Percentiles rank a stretch among this genome's conserved stretches.
phyloP scores from a whole-genome alignment of 257 asterid species.

The Solanum ossicruentum region DNA sequence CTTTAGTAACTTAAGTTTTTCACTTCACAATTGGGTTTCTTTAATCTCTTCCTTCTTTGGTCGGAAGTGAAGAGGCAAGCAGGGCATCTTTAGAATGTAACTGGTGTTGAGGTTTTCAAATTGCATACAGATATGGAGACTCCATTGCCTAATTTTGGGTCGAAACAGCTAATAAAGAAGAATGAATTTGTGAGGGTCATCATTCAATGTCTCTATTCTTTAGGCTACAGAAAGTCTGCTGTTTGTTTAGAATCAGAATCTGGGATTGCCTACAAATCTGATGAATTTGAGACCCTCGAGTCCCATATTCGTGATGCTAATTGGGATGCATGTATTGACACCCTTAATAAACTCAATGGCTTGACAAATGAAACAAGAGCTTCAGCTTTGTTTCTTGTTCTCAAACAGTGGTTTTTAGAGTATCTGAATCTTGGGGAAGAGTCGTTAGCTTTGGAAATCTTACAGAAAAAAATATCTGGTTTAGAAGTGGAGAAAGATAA shows the following conservation, averaged over 20 bases:
- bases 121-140: constrained; percentile 10
- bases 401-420: constrained; percentile 63
- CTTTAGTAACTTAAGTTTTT: background rate
- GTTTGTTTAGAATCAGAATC: constrained; percentile 75
- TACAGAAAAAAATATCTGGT: constrained; percentile 36
- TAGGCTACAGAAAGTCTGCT: constrained; percentile 69
- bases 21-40: background rate
- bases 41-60: background rate
- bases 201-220: constrained; percentile 48
- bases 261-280: constrained; percentile 41
- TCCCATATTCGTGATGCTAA: constrained; percentile 30
- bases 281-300: constrained; percentile 40
- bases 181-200: constrained; percentile 61
- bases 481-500: constrained; percentile 37
- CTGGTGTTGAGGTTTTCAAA: constrained; percentile 2
- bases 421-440: constrained; percentile 45
- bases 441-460: constrained; percentile 38
- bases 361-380: constrained; percentile 51
- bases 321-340: constrained; percentile 57
- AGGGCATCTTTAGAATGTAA: background rate
- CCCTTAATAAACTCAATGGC: constrained; percentile 22
- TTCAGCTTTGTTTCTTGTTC: constrained; percentile 49
- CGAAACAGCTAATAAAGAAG: constrained; percentile 48
- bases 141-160: constrained; percentile 27
- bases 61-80: background rate